Base-by-base conservation (phyloP, 768 basidiomycete species). In the Phlegmacium glaucopus region DNA sequence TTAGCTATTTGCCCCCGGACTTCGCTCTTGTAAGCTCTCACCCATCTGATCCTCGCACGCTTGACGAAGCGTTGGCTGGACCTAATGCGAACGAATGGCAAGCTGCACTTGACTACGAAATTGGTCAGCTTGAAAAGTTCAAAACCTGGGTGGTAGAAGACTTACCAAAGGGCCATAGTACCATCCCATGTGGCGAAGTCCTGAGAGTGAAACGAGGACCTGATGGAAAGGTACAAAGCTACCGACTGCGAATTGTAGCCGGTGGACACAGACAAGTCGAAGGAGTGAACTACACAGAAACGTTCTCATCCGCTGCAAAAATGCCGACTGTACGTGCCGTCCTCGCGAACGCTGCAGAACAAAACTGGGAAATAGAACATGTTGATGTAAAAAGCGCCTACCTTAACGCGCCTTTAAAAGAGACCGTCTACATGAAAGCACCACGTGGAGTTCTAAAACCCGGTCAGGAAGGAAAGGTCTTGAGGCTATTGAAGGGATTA, bases 311-410 rank as follows among this genome's bases (percentile, higher is more conserved):
- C 1, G 64, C 69, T 25, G 58, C 65, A 28, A 47, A 59, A 1
- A 49, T 69, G n/a, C 60, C 66, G 25, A 62, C 65, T 4, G 47
- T 71, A 11, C 52, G 56, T 0, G 43, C 60, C 1, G 3, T 68
- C 0, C 57, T 78, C 3, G 65, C 71, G 3, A 38, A 75, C 17
- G 64, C 74, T 0, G 70, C 72, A 0, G 6, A 44, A 0, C 38
- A 66, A 7, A 51, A 64, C 22, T 68, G 68, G 49, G 58, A 75
- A 6, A 38, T 78, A 5, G 53, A 71, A 15, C 64, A 58, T 39
- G 56, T 77, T 8, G 72, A 81, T 52, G 64, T 79, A 13, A 71
- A 63, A 46, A 57, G 54, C 25, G 61, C 70, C 7, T 72, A 66
- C 49, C 50, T 71, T 18, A 57, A 70, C 50, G 60, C 66, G 0